Conservation (phyloP, 345 rosid genomes). For the Melaleuca quinquenervia region DNA sequence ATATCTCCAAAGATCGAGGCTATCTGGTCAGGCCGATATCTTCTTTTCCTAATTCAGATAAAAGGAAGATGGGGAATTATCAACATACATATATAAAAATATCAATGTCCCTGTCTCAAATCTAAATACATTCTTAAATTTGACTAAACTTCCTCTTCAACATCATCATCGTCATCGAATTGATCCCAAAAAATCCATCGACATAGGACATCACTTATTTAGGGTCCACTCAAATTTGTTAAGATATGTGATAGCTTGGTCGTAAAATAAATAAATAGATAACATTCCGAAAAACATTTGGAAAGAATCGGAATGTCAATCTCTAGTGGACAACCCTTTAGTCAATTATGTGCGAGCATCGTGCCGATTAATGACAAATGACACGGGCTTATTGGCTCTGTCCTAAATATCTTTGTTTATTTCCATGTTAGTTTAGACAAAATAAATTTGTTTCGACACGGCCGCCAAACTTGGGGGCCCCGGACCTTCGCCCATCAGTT, state of each 20-base stretch:
- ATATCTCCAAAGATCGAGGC: neutral
- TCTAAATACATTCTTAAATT: neutral
- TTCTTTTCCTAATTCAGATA: neutral
- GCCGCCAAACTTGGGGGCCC: neutral
- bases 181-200: neutral
- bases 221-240: neutral
- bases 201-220: too few species aligned
- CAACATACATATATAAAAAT: too few species aligned
- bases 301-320: neutral
- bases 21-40: neutral
- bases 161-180: neutral
- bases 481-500: neutral
- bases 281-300: neutral
- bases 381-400: neutral
- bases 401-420: neutral
- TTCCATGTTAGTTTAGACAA: neutral
- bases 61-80: neutral
- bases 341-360: neutral
- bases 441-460: neutral
- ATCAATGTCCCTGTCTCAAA: neutral
- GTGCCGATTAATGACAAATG: neutral
- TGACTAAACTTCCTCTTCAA: accelerated
- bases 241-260: neutral
- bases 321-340: neutral
- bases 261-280: neutral